Percentiles rank a stretch among this genome's conserved stretches.
Conservation (phyloP, 768 basidiomycete species). For the Xerocomellus dryophilus region DNA sequence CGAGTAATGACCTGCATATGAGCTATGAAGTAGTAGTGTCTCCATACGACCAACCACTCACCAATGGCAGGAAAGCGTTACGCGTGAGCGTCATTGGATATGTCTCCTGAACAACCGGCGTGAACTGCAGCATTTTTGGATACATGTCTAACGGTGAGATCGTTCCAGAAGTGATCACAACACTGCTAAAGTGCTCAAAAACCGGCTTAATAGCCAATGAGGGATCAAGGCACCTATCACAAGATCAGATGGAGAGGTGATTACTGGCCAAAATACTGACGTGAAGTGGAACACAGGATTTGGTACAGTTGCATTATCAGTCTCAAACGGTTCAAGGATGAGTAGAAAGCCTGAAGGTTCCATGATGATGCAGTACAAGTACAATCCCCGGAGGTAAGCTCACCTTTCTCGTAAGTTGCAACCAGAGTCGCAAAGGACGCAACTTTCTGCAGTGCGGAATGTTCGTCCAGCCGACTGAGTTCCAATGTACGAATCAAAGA, state of each 20-base stretch:
- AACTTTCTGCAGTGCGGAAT: constrained; percentile 89
- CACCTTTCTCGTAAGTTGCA: constrained; percentile 96
- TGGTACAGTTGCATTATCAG: constrained; percentile 96
- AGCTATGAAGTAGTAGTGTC: not conserved
- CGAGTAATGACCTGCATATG: constrained; percentile 83
- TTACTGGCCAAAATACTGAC: constrained; percentile 41
- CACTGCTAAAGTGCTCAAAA: constrained; percentile 96
- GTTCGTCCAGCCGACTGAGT: constrained; percentile 85
- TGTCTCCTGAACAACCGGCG: constrained; percentile 93
- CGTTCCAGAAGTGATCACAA: constrained; percentile 98
- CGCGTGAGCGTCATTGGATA: constrained; percentile 97
- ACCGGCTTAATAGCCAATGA: constrained; percentile 97
- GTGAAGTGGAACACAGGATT: constrained; percentile 98
- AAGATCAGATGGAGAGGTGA: constrained; percentile 6
- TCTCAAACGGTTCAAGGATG: constrained; percentile 97
- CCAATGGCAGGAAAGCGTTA: constrained; percentile 94
- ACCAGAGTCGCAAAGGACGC: constrained; percentile 95
- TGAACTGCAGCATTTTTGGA: constrained; percentile 98
- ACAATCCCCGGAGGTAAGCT: not conserved
- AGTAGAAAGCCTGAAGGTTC: constrained; percentile 76
- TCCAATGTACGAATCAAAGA: constrained; percentile 92
- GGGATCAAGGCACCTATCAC: constrained; percentile 86
- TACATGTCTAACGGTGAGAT: constrained; percentile 99
- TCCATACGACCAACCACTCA: constrained; percentile 34
- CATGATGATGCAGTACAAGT: not conserved